Evolutionary conservation across 495 filamentous ascomycete genomes (phyloP), one percentile per base, ranked within the genome.

Genomic region (Aspergillus asperescens): DNA sequence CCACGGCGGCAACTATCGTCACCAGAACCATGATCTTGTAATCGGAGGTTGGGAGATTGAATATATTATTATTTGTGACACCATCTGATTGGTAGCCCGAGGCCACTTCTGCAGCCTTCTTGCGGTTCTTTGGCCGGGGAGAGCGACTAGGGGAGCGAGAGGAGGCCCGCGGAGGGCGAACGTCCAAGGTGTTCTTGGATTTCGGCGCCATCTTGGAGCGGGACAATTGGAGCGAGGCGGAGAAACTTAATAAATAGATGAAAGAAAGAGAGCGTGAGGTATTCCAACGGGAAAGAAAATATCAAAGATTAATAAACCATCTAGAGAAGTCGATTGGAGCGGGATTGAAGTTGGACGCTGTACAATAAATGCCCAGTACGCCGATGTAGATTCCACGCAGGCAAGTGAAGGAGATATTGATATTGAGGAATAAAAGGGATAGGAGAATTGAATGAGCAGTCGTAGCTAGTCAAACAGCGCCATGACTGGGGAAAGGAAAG

Each of bases 1-100:
- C 90, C 53, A 83, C 72, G 23, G 85, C 78, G 16, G 87, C 89
- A 50, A 95, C 58, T 38, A 91, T 52, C 37, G 89, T 95, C 53
- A 96, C 69, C 35, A 80, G 64, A 18, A 80, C 70, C 63, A 95
- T 73, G 39, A 88, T 61, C 64, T 87, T 81, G 69, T 89, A 95
- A 71, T 97, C 93, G 18, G 85, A 86, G 8, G 77, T 67, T 10
- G 91, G 86, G 15, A 98, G 71, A 15, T 65, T 64, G 63, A 80
- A 74, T 35, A 80, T 77, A 44, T 79, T 67, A 61, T 78, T 71
- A 56, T 80, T 65, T 39, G 69, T 70, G 24, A 80, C 74, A 10
- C 77, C 77, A 28, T 78, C 75, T n/a, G 77, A 80, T 40, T 62
- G 66, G 63, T 77, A 80, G 54, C 69, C 76, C 19, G 59, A 57